Conservation (phyloP, 306 rosid species). For the Cucumis cinereus region DNA sequence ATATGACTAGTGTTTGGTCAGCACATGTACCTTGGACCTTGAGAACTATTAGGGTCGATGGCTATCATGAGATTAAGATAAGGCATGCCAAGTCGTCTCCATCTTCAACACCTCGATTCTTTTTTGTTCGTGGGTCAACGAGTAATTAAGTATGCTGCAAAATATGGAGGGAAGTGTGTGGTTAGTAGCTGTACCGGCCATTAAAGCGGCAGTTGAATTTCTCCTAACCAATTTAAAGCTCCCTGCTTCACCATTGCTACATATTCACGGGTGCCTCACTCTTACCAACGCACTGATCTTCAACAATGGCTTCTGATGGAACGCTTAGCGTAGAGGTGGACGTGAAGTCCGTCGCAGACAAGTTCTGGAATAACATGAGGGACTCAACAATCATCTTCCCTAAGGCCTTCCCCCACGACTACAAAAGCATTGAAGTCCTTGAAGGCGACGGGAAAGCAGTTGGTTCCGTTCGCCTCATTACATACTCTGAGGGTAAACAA, state of each 20-base stretch:
- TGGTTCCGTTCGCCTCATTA: constrained; percentile 56
- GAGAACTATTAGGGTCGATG: neutral
- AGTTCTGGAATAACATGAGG: constrained; percentile 28
- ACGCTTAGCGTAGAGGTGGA: constrained; percentile 31
- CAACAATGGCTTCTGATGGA: constrained; percentile 20
- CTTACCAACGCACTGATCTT: neutral
- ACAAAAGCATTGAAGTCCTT: constrained; percentile 61
- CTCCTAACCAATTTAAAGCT: constrained; percentile 29
- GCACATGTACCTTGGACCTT: neutral
- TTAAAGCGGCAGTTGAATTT: constrained; percentile 19
- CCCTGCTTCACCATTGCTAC: neutral
- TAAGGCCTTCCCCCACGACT: constrained; percentile 52
- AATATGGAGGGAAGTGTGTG: neutral
- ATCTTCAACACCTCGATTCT: neutral
- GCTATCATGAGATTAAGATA: neutral
- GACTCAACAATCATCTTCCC: constrained; percentile 27
- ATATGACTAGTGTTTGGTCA: neutral
- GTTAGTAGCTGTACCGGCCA: neutral
- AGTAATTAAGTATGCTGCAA: neutral
- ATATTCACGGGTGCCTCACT: neutral
- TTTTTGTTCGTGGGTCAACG: neutral
- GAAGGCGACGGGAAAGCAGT: constrained; percentile 66
- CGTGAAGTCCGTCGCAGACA: constrained; percentile 28
- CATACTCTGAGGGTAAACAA: constrained; percentile 41
- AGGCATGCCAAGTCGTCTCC: neutral